These are phyloP conservation scores for Phialophora chinensis DNA, from an alignment of 2,329 filamentous ascomycete species.

Conservation along the genomic window DNA sequence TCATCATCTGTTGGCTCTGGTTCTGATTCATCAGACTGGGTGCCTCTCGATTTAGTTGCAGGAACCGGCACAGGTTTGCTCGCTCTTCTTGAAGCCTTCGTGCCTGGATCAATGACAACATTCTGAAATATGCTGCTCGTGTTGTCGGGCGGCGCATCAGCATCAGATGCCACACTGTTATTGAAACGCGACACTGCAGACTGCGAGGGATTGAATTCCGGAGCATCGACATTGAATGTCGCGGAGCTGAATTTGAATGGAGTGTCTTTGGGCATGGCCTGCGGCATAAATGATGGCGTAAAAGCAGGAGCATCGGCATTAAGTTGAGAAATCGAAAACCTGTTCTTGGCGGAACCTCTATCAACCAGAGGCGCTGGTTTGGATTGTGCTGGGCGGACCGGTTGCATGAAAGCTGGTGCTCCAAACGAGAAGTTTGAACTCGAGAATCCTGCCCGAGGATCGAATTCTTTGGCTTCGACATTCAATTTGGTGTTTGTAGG, in stretches of 20 bases:
- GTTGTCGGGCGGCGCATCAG: constrained; percentile 34
- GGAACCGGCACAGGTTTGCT: constrained; percentile 84
- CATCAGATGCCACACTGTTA: constrained; percentile 39
- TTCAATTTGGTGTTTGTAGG: constrained; percentile 80
- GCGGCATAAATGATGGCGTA: constrained; percentile 57
- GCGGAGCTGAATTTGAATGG: constrained; percentile 49
- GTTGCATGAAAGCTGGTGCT: constrained; percentile 46
- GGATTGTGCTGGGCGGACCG: constrained; percentile 16
- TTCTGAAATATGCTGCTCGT: constrained; percentile 67
- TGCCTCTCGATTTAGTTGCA: constrained; percentile 24
- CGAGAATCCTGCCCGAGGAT: constrained; percentile 60
- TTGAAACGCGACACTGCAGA: constrained; percentile 36
- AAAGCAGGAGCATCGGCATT: constrained; percentile 75
- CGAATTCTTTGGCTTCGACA: constrained; percentile 83
- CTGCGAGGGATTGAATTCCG: constrained; percentile 71
- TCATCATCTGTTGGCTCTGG: constrained; percentile 62
- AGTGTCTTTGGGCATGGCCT: constrained; percentile 13
- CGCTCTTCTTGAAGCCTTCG: constrained; percentile 68
- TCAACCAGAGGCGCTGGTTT: constrained; percentile 9
- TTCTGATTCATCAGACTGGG: constrained; percentile 49
- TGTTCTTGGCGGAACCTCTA: constrained; percentile 17
- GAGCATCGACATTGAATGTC: constrained; percentile 77
- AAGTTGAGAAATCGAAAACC: constrained; percentile 53
- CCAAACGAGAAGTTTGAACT: constrained; percentile 54
- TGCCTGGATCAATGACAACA: constrained; percentile 67